Conservation (phyloP, 179 eudicot genomes). For the Drosera spatulata region DNA sequence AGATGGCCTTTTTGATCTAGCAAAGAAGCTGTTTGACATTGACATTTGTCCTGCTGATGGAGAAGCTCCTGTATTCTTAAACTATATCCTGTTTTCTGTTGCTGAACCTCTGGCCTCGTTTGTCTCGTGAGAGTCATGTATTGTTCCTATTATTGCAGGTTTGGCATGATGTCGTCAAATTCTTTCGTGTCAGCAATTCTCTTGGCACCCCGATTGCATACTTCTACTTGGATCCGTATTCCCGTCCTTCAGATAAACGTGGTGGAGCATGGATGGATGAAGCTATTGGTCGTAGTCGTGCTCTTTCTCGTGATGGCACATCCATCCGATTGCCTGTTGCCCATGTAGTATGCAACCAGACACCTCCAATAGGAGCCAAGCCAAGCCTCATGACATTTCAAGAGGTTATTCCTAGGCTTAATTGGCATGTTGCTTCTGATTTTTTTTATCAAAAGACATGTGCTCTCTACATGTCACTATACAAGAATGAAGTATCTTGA, state of each 20-base stretch:
- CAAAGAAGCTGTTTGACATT: conserved; percentile 23
- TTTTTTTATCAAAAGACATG: too few relatives aligned
- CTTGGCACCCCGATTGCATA: conserved; percentile 11
- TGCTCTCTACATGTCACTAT: too few relatives aligned
- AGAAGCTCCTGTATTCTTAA: conserved; percentile 26
- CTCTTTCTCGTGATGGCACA: conserved; percentile 8
- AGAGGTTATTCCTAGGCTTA: conserved; percentile 12
- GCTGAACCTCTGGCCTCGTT: not conserved
- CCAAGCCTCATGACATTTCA: conserved; percentile 22
- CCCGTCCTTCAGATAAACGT: conserved; percentile 18
- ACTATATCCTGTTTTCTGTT: not conserved
- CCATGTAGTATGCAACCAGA: conserved; percentile 20
- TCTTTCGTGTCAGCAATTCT: conserved; percentile 15
- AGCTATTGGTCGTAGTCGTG: conserved; percentile 12
- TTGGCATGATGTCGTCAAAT: conserved; percentile 15
- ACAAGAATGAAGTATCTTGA: too few relatives aligned
- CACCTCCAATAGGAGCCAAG: conserved; percentile 18
- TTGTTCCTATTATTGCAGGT: conserved; percentile 11
- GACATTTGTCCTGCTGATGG: conserved; percentile 30
- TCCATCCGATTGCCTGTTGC: conserved; percentile 16
- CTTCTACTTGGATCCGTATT: conserved; percentile 22
- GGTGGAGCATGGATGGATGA: conserved; percentile 19
- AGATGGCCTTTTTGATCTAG: conserved; percentile 25
- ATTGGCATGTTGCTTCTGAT: not conserved
- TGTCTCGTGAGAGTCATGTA: not conserved